phyloP scores from a whole-genome alignment of 2,329 filamentous ascomycete genomes.

The Atkinsonella hypoxylon region DNA sequence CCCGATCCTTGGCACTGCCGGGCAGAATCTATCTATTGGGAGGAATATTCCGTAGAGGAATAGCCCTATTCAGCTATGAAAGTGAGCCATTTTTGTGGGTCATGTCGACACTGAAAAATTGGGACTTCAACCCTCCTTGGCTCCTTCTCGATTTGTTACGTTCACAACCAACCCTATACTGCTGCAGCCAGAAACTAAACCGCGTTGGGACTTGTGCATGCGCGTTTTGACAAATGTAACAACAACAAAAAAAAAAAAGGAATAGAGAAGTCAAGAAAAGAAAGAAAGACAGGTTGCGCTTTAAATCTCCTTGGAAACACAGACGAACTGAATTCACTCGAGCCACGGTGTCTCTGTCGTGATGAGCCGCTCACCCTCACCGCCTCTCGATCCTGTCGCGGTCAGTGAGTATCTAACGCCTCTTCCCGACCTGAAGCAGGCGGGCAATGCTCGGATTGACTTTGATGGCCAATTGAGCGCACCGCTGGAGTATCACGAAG shows the following conservation, averaged over 20 bases:
- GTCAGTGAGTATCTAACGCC: constrained; percentile 46
- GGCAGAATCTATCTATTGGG: too few species aligned
- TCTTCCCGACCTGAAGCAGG: constrained; percentile 45
- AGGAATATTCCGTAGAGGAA: too few species aligned
- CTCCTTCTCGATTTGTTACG: not conserved
- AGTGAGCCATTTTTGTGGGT: too few species aligned
- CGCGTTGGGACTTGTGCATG: constrained; percentile 13
- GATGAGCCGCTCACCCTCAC: constrained; percentile 29
- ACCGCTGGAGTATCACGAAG: constrained; percentile 69
- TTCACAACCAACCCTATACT: not conserved
- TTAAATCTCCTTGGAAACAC: not conserved
- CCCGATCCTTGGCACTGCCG: too few species aligned
- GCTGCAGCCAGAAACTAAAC: not conserved
- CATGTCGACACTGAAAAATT: too few species aligned
- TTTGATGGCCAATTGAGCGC: constrained; percentile 64
- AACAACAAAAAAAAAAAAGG: not conserved
- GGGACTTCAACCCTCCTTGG: not conserved
- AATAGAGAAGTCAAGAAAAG: too few species aligned
- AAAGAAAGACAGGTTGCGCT: not conserved
- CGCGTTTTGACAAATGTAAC: constrained; percentile 18
- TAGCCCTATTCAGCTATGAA: too few species aligned
- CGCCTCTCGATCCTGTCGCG: constrained; percentile 36
- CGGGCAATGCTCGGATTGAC: constrained; percentile 38
- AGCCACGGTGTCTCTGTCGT: not conserved
- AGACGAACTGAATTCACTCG: not conserved